phyloP scores from a whole-genome alignment of 305 asterid genomes.

The Fraxinus floribunda region DNA sequence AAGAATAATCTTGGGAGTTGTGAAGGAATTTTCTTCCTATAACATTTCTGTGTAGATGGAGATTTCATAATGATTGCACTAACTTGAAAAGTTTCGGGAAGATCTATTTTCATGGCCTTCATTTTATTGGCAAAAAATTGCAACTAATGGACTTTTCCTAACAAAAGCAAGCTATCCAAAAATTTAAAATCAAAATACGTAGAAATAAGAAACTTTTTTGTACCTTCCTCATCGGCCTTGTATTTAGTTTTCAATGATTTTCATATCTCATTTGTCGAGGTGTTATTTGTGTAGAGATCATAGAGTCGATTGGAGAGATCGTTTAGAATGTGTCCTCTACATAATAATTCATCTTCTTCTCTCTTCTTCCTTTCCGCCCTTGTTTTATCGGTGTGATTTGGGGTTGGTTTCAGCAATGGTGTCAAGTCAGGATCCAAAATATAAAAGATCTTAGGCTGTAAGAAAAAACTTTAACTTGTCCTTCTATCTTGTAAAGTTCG shows the following conservation, averaged over 20 bases:
- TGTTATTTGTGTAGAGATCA: not conserved
- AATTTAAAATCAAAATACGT: not conserved
- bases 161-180: not conserved
- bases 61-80: not conserved
- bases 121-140: not conserved
- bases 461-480: not conserved
- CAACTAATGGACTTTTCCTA: not conserved
- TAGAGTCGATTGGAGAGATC: not conserved
- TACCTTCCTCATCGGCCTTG: not conserved
- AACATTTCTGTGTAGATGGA: not conserved
- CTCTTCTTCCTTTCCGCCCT: not conserved
- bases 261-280: not conserved
- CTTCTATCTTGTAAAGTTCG: not conserved
- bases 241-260: not conserved
- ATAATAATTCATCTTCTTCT: not conserved
- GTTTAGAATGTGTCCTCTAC: not conserved
- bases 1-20: not conserved
- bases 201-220: not conserved
- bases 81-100: not conserved
- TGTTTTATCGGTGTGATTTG: not conserved
- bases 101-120: not conserved
- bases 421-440: not conserved
- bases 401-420: not conserved
- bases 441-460: not conserved
- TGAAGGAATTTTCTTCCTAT: too few species aligned